Conservation (phyloP, 169 alveolate species). For the Plasmodium knowlesi region DNA sequence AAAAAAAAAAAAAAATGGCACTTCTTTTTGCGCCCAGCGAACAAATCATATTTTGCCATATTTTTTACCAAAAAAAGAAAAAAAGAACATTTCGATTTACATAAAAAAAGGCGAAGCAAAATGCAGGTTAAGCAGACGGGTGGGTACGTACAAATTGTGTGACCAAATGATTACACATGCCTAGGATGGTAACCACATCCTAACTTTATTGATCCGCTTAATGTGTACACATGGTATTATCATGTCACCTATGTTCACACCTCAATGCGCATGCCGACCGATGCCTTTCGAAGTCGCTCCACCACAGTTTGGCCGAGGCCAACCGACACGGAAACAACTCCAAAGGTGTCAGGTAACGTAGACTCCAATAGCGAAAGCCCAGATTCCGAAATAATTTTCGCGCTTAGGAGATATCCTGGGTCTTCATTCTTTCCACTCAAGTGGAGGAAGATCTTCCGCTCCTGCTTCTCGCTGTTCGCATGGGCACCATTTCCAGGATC, state of each 20-base stretch:
- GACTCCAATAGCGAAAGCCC: slow-evolving; percentile 39
- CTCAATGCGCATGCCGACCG: slow-evolving; percentile 12
- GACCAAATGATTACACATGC: background rate
- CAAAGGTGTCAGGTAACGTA: background rate
- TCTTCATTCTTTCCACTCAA: slow-evolving; percentile 65
- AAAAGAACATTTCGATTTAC: background rate
- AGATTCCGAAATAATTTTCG: slow-evolving; percentile 56
- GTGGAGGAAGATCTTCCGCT: slow-evolving; percentile 11
- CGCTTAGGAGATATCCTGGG: slow-evolving; percentile 52
- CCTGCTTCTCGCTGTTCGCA: background rate
- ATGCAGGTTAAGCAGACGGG: background rate
- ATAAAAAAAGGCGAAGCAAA: background rate
- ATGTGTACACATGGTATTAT: background rate
- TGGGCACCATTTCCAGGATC: background rate
- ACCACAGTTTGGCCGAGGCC: slow-evolving; percentile 45
- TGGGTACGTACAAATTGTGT: background rate
- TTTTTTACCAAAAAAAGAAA: too few relatives aligned
- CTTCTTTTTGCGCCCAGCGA: background rate
- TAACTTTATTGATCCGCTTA: background rate
- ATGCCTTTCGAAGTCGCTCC: slow-evolving; percentile 27
- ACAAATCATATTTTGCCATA: background rate
- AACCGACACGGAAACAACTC: slow-evolving; percentile 56
- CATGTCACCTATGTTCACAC: background rate
- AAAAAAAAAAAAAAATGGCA: background rate
- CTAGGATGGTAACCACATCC: background rate